phyloP scores from a whole-genome alignment of 179 eudicot genomes.

The Gypsophila paniculata region DNA sequence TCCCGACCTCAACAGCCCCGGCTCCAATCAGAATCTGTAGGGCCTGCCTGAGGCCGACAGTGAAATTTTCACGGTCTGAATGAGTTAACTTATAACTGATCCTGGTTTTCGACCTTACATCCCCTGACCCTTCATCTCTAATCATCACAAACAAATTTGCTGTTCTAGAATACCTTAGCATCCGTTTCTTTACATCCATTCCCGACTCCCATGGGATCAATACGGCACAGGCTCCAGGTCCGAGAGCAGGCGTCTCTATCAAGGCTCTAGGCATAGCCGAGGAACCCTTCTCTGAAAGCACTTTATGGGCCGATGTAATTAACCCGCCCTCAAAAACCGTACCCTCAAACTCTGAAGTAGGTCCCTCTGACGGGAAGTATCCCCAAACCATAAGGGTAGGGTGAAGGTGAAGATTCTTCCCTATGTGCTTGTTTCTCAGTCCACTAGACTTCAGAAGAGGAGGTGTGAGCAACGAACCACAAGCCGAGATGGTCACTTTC shows the following conservation, averaged over 20 bases:
- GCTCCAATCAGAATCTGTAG: constrained; percentile 65
- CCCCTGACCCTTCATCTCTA: constrained; percentile 43
- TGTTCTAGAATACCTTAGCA: constrained; percentile 51
- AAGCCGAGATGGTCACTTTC: constrained; percentile 58
- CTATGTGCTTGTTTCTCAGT: constrained; percentile 37
- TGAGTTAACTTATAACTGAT: constrained; percentile 27
- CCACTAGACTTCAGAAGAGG: constrained; percentile 55
- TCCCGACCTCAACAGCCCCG: constrained; percentile 83
- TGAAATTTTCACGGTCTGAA: constrained; percentile 48
- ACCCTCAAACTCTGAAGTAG: constrained; percentile 37
- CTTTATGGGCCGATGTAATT: constrained; percentile 58
- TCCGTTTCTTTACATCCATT: constrained; percentile 39
- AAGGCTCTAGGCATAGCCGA: constrained; percentile 40
- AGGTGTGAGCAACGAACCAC: constrained; percentile 63
- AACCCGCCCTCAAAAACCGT: constrained; percentile 60
- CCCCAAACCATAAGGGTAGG: constrained; percentile 62
- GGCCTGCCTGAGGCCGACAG: constrained; percentile 38
- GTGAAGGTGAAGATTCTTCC: constrained; percentile 39
- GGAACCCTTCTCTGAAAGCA: constrained; percentile 24
- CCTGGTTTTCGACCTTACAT: constrained; percentile 31
- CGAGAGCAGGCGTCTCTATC: constrained; percentile 53
- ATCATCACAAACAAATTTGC: constrained; percentile 57
- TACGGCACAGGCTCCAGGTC: constrained; percentile 61
- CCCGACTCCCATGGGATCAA: constrained; percentile 64
- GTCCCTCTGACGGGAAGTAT: constrained; percentile 48